Evolutionary conservation across 768 basidiomycete species (phyloP).

Genomic region (Clitopilus passeckerianus): DNA sequence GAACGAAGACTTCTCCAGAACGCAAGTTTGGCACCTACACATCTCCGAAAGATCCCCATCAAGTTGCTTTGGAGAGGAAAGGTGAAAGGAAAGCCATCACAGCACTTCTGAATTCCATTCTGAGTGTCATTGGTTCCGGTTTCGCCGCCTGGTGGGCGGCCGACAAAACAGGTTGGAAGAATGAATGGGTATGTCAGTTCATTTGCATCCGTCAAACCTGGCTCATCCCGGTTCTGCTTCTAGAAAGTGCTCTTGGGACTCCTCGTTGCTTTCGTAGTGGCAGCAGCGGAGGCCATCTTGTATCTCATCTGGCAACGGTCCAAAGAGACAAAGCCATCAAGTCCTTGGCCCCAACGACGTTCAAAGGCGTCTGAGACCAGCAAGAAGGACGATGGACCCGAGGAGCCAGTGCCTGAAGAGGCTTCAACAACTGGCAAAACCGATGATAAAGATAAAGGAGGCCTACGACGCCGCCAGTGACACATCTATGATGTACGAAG

Average conservation of each 20-base stretch:
- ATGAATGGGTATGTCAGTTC: conserved; percentile 65
- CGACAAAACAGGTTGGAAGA: conserved; percentile 53
- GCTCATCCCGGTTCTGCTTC: not conserved
- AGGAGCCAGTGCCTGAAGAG: not conserved
- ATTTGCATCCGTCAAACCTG: conserved; percentile 5
- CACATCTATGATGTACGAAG: conserved; percentile 1
- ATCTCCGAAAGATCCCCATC: conserved; percentile 41
- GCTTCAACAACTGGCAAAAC: not conserved
- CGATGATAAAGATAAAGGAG: conserved; percentile 4
- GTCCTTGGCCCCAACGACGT: conserved; percentile 14
- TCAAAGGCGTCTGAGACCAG: conserved; percentile 14
- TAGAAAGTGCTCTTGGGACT: conserved; percentile 63
- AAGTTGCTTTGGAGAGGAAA: conserved; percentile 36
- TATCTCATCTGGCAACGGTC: conserved; percentile 68
- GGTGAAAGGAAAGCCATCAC: conserved; percentile 66
- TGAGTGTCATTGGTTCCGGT: conserved; percentile 65
- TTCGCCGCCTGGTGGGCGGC: conserved; percentile 73
- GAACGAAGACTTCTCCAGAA: conserved; percentile 73
- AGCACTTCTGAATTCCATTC: conserved; percentile 62
- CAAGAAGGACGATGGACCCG: conserved; percentile 31
- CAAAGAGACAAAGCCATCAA: conserved; percentile 23
- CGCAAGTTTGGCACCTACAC: conserved; percentile 55
- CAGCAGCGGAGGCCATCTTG: conserved; percentile 61
- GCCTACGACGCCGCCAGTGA: conserved; percentile 25
- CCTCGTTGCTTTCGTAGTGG: conserved; percentile 58